phyloP scores from a whole-genome alignment of 2,329 filamentous ascomycete genomes.

The Cyanodermella asteris region DNA sequence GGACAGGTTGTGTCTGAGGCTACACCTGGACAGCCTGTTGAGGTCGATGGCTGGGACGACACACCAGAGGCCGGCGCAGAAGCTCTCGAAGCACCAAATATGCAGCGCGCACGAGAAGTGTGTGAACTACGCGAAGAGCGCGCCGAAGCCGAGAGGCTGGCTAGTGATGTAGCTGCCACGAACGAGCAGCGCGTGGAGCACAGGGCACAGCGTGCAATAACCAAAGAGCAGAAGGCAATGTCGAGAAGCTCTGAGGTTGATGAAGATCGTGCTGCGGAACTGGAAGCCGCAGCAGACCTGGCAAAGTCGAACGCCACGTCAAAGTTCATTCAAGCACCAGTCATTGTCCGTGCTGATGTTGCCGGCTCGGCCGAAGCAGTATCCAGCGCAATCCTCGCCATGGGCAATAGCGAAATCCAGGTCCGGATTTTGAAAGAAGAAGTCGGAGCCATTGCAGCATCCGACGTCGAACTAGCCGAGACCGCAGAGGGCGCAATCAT shows the following conservation, averaged over 20 bases:
- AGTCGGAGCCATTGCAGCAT: constrained; percentile 62
- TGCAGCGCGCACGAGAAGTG: constrained; percentile 57
- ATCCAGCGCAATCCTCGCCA: constrained; percentile 47
- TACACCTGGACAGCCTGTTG: constrained; percentile 69
- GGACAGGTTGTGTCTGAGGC: constrained; percentile 51
- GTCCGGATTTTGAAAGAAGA: constrained; percentile 55
- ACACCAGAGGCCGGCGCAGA: constrained; percentile 71
- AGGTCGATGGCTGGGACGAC: constrained; percentile 86
- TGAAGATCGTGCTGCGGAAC: constrained; percentile 4
- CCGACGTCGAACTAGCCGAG: constrained; percentile 71
- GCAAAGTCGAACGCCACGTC: constrained; percentile 18
- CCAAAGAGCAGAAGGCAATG: constrained; percentile 13
- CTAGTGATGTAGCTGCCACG: constrained; percentile 53
- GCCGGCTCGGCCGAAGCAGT: constrained; percentile 87
- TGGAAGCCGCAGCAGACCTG: constrained; percentile 13
- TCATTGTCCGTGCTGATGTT: constrained; percentile 83
- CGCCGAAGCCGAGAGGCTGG: constrained; percentile 41
- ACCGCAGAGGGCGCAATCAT: constrained; percentile 55
- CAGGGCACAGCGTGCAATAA: constrained; percentile 5
- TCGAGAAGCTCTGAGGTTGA: constrained; percentile 13
- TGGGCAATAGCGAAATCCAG: constrained; percentile 68
- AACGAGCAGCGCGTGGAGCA: constrained; percentile 36
- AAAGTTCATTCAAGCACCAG: constrained; percentile 42
- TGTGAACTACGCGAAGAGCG: constrained; percentile 55
- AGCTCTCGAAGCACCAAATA: constrained; percentile 61